Evolutionary conservation across 106 monocot genomes (phyloP), one percentile per base, ranked within the genome.

Genomic region (Apostasia ramifera): DNA sequence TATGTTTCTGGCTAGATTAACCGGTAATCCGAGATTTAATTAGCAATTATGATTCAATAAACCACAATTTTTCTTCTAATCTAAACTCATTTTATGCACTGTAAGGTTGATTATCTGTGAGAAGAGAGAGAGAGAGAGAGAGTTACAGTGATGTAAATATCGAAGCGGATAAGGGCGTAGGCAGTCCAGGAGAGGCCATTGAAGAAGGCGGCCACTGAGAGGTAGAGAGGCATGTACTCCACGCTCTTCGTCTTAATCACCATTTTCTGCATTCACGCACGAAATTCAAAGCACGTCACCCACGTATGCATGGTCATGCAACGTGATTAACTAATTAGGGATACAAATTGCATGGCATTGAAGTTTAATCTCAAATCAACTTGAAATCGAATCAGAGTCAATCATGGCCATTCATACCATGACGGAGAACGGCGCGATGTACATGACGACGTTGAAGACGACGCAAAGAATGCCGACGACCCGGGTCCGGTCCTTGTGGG

Each of bases 191-290:
- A 65, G n/a, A 44, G 10, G 4, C 64, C 64, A n/a, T 65, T 65
- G 46, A 44, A 47, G 46, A 65, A 65, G 8, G 64, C 44, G 8
- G 38, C 64, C 7, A 65, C 3, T 9, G 64, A 65, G 2, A 83
- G 58, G 12, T 45, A 50, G 48, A 83, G 57, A 1, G 82, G 82
- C 82, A 83, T 78, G 72, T 78, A 83, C 69, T 83, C 47, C 40
- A 83, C 78, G 50, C 82, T 82, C 66, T 74, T 83, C 6, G 79
- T 83, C 51, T 37, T 11, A 43, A 83, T 75, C 12, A 83, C 83
- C 37, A 47, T 13, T 68, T 55, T 79, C 82, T 82, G 74, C 50
- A 47, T n/a, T 3, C 10, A 1, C 1, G 9, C 3, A 56, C 0
- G n/a, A 56, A 13, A 56, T n/a, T 3, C 3, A 12, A 3, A 12